phyloP scores from a whole-genome alignment of 192 early-diverging fungal species.

The Backusella morwellensis region DNA sequence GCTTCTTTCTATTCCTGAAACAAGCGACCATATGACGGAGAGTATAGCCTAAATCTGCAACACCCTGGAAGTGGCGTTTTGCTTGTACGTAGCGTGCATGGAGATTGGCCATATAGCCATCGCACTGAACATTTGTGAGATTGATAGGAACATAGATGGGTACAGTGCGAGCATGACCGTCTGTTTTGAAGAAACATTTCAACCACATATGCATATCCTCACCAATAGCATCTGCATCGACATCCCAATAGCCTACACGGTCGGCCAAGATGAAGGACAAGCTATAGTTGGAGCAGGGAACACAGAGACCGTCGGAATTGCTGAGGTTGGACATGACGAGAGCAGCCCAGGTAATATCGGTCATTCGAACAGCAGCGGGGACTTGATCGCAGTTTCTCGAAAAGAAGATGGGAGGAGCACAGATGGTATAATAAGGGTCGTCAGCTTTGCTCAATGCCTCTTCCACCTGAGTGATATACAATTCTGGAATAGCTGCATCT shows the following conservation, averaged over 20 bases:
- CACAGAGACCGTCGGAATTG: slow-evolving; percentile 53
- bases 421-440: slow-evolving; percentile 40
- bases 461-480: slow-evolving; percentile 59
- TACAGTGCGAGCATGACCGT: slow-evolving; percentile 60
- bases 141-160: slow-evolving; percentile 71
- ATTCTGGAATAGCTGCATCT: slow-evolving; percentile 74
- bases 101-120: slow-evolving; percentile 52
- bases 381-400: slow-evolving; percentile 64
- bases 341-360: slow-evolving; percentile 74
- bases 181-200: slow-evolving; percentile 73
- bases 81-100: slow-evolving; percentile 69
- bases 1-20: slow-evolving; percentile 30
- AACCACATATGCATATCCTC: slow-evolving; percentile 54
- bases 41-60: slow-evolving; percentile 66
- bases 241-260: slow-evolving; percentile 74
- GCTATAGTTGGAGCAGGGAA: slow-evolving; percentile 78
- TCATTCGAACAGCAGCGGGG: slow-evolving; percentile 66
- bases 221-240: slow-evolving; percentile 59
- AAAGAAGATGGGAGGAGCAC: slow-evolving; percentile 51
- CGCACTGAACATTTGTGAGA: slow-evolving; percentile 53
- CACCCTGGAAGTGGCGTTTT: slow-evolving; percentile 70
- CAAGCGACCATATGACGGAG: background rate
- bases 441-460: slow-evolving; percentile 32
- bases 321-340: slow-evolving; percentile 73
- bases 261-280: slow-evolving; percentile 71